Evolutionary conservation across 1,284 basidiomycete species (phyloP), one percentile per base, ranked within the genome.

Genomic region (Omphalotus olearius): DNA sequence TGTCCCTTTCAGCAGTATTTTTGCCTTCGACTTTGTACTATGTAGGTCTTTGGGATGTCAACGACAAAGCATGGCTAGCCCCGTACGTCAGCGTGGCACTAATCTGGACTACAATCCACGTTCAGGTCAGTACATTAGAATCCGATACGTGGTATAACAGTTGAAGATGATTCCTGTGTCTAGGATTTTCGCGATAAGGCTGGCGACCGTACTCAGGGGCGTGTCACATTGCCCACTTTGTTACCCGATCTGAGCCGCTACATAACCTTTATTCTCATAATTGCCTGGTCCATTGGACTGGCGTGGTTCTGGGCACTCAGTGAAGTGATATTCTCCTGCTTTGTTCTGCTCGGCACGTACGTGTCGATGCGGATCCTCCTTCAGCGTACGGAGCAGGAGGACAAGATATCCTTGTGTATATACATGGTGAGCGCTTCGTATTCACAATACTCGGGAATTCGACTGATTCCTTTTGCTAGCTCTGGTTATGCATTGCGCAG

Each of bases 161-260:
- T 13, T 33, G 30, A 33, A 33, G 30, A 33, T 10, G 9, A 7
- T 2, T 9, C 2, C 30, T 9, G 30, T 38, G 59, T 63, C 0
- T 70, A 73, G 56, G 74, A 75, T 51, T 75, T 72, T 57, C 64
- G 65, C 25, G 75, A 76, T 47, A 61, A 66, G 6, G 63, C 60
- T 5, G 75, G 74, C 4, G 74, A 76, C 54, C 55, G 51, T 3
- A 56, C 42, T 6, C 60, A 64, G 23, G 72, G 73, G 11, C 64
- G 74, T 13, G 61, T 58, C 1, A 76, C 74, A 0, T 56, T 75
- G 10, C 73, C 74, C 13, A 69, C 75, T 44, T 51, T 59, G 9
- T 56, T 62, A 39, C 67, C 67, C 1, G 59, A 62, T 23, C 45
- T 60, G 14, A 64, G 65, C 41, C 56, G 67, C 7, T 55, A 56